A percentile compares a stretch with the other conserved stretches of the same genome.
phyloP scores from a whole-genome alignment of 1,284 basidiomycete species.

The Abortiporus biennis region DNA sequence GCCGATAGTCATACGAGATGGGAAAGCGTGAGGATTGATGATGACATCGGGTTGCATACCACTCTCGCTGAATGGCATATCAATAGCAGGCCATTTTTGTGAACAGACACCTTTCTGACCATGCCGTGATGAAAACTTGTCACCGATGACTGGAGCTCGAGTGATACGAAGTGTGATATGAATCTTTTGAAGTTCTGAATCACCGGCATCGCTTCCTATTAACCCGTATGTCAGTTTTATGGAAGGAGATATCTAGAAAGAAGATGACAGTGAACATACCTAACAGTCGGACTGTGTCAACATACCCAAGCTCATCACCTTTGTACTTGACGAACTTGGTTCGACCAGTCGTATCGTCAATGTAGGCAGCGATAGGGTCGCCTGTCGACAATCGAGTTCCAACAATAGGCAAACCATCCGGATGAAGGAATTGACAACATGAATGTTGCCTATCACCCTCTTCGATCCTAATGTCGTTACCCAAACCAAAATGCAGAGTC shows the following conservation, averaged over 20 bases:
- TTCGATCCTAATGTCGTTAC: conserved; percentile 65
- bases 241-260: conserved; percentile 5
- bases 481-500: conserved; percentile 84
- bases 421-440: conserved; percentile 63
- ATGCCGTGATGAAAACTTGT: conserved; percentile 99
- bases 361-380: conserved; percentile 81
- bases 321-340: conserved; percentile 95
- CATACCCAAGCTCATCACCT: conserved; percentile 88
- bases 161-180: conserved; percentile 93
- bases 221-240: background rate
- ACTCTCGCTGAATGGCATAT: conserved; percentile 99
- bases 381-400: conserved; percentile 72
- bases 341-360: conserved; percentile 80
- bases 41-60: conserved; percentile 99
- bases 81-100: conserved; percentile 96
- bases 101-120: conserved; percentile 99
- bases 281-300: conserved; percentile 90
- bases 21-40: conserved; percentile 99
- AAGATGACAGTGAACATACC: conserved; percentile 61
- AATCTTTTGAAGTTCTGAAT: conserved; percentile 87
- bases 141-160: conserved; percentile 95
- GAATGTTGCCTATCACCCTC: conserved; percentile 51
- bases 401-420: conserved; percentile 82
- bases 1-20: conserved; percentile 99
- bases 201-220: conserved; percentile 79